These are phyloP conservation scores for Onygenales sp. DNA, from an alignment of 2,329 filamentous ascomycete species.

Conservation along the genomic window DNA sequence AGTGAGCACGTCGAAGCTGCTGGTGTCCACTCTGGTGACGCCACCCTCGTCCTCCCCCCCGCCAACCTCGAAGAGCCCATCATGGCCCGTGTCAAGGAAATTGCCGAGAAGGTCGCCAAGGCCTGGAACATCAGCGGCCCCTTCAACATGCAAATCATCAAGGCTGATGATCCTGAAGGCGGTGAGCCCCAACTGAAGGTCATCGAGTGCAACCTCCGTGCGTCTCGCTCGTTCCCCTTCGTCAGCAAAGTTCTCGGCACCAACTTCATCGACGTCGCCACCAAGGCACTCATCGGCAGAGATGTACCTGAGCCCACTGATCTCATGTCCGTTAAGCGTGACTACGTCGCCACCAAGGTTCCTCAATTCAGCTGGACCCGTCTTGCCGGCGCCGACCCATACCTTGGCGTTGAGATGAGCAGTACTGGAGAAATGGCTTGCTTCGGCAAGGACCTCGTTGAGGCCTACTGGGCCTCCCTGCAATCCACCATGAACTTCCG, in stretches of 20 bases:
- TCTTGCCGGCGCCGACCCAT: conserved; percentile 91
- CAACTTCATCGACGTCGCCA: conserved; percentile 95
- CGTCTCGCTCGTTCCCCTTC: conserved; percentile 96
- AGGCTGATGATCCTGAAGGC: conserved; percentile 67
- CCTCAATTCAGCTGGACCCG: conserved; percentile 99
- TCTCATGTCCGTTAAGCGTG: conserved; percentile 77
- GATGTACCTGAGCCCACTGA: conserved; percentile 77
- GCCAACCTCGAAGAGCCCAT: conserved; percentile 64
- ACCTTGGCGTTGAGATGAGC: conserved; percentile 96
- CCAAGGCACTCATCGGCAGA: conserved; percentile 79
- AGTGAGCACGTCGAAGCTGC: conserved; percentile 95
- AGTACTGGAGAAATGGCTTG: conserved; percentile 97
- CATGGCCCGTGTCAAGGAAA: conserved; percentile 85
- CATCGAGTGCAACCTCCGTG: conserved; percentile 96
- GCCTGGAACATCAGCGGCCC: conserved; percentile 96
- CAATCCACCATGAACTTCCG: conserved; percentile 99
- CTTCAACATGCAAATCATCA: conserved; percentile 99
- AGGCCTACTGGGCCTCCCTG: conserved; percentile 94
- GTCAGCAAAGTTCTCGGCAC: conserved; percentile 92
- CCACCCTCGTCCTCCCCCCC: conserved; percentile 86
- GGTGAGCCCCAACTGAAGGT: conserved; percentile 77
- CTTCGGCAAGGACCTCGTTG: conserved; percentile 90
- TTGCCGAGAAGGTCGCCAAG: conserved; percentile 90
- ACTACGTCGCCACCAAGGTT: conserved; percentile 95
- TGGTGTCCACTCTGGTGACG: conserved; percentile 96